These are phyloP conservation scores for Abrus pulchellus DNA, from an alignment of 306 rosid species.

Conservation along the genomic window DNA sequence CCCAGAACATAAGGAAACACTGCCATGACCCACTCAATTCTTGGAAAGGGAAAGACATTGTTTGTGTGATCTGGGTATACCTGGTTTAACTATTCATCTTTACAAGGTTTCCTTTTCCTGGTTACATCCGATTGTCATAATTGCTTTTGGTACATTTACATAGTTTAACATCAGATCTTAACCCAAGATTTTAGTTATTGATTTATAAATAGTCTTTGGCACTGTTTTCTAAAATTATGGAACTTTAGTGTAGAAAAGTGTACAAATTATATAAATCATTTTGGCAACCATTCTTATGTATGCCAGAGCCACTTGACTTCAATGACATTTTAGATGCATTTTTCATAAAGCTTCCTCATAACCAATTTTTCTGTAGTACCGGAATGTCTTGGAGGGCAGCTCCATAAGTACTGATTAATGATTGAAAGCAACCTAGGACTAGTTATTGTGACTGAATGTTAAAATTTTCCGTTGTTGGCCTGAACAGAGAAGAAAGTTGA, in stretches of 20 bases:
- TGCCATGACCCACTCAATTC: neutral
- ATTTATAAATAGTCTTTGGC: neutral
- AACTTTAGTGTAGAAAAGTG: neutral
- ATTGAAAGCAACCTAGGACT: conserved; percentile 2
- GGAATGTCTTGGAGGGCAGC: neutral
- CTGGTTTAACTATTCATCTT: neutral
- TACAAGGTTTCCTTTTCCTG: neutral
- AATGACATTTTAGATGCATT: neutral
- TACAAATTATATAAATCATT: neutral
- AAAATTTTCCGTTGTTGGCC: conserved; percentile 35
- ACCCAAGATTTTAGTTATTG: neutral
- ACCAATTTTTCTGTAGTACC: neutral
- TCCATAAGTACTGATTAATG: conserved; percentile 7
- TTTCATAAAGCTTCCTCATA: neutral
- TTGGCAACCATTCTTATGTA: neutral
- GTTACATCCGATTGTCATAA: neutral
- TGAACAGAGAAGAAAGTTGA: conserved; percentile 84
- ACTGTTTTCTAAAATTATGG: neutral
- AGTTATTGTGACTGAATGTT: conserved; percentile 27
- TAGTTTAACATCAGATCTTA: neutral
- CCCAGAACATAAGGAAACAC: neutral
- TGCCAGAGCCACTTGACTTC: neutral
- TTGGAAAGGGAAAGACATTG: neutral
- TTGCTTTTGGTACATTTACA: neutral
- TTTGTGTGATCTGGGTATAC: conserved; percentile 2